These are phyloP conservation scores for Cytospora chrysosperma DNA, from an alignment of 2,329 filamentous ascomycete genomes.

Conservation along the genomic window DNA sequence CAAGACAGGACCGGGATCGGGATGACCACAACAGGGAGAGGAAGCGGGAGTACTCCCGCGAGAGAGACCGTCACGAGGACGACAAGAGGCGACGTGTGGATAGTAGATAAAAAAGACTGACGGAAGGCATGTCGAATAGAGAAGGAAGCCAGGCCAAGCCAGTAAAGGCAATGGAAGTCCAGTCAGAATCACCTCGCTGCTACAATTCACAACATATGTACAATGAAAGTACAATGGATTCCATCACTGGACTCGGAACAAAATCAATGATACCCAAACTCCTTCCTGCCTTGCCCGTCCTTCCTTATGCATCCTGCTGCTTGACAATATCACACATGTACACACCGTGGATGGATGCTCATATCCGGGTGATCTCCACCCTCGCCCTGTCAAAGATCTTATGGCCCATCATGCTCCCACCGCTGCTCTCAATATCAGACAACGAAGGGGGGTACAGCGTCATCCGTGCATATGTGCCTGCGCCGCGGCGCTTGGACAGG, in stretches of 20 bases:
- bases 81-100: slow-evolving; percentile 63
- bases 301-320: not conserved
- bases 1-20: slow-evolving; percentile 40
- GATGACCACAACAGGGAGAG: slow-evolving; percentile 47
- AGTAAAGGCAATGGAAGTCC: no score
- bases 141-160: no score
- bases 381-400: slow-evolving; percentile 78
- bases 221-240: not conserved
- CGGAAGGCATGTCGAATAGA: not conserved
- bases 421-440: slow-evolving; percentile 56
- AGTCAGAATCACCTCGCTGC: no score
- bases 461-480: slow-evolving; percentile 84
- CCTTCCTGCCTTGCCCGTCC: not conserved
- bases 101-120: slow-evolving; percentile 30
- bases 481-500: slow-evolving; percentile 77
- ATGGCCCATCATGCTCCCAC: slow-evolving; percentile 63
- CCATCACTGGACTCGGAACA: not conserved
- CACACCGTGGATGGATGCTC: slow-evolving; percentile 7
- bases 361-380: slow-evolving; percentile 84
- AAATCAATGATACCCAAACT: slow-evolving; percentile 25
- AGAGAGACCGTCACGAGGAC: slow-evolving; percentile 51
- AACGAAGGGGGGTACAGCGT: slow-evolving; percentile 65
- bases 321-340: not conserved
- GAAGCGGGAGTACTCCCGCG: slow-evolving; percentile 58
- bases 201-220: not conserved